phyloP scores from a whole-genome alignment of 2,329 filamentous ascomycete species.

The Aspergillus sp. region DNA sequence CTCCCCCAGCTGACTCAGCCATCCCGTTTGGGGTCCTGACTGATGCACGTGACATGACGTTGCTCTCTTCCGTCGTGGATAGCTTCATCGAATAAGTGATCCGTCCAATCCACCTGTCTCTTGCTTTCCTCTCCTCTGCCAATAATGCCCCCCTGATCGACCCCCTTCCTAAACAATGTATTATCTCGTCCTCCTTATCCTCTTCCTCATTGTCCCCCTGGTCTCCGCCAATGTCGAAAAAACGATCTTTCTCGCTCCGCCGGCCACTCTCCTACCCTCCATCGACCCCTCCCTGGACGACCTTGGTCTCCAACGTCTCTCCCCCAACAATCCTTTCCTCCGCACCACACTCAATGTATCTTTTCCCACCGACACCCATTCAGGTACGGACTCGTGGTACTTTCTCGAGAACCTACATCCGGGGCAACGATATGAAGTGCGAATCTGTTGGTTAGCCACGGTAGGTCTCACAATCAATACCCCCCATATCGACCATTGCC shows the following conservation, averaged over 20 bases:
- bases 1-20: constrained; percentile 19
- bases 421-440: constrained; percentile 80
- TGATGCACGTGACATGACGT: constrained; percentile 12
- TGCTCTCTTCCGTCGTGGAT: background rate
- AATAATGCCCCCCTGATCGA: background rate
- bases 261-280: constrained; percentile 54
- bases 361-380: constrained; percentile 59
- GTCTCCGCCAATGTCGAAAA: constrained; percentile 79
- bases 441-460: constrained; percentile 89
- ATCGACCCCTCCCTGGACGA: constrained; percentile 56
- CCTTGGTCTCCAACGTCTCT: constrained; percentile 64
- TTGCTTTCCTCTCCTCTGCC: background rate
- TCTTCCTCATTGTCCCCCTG: constrained; percentile 17
- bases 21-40: background rate
- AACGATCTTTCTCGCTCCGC: constrained; percentile 76
- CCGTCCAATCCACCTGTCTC: background rate
- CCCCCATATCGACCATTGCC: background rate
- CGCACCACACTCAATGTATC: constrained; percentile 64
- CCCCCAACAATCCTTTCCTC: constrained; percentile 54
- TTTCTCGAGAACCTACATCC: constrained; percentile 68
- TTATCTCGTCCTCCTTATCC: constrained; percentile 12
- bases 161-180: background rate
- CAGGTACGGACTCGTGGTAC: constrained; percentile 72
- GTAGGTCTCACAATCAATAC: constrained; percentile 52
- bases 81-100: background rate